A percentile compares a stretch with the other conserved stretches of the same genome.
These are phyloP conservation scores for Neonectria magnoliae DNA, from an alignment of 2,329 filamentous ascomycete genomes.

Conservation along the genomic window DNA sequence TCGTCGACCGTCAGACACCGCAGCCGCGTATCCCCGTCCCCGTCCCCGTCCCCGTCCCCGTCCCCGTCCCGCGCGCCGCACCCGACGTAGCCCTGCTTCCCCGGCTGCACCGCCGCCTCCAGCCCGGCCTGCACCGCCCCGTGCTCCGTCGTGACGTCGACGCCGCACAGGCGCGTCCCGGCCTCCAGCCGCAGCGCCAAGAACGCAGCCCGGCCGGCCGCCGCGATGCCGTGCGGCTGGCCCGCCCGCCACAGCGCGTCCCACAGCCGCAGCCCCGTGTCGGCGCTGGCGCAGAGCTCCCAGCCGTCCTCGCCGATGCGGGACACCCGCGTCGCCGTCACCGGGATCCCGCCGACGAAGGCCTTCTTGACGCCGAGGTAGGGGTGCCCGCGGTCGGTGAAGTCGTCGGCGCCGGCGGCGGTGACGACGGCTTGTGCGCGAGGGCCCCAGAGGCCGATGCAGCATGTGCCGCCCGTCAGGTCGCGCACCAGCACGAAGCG, in stretches of 20 bases:
- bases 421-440: conserved; percentile 61
- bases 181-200: conserved; percentile 68
- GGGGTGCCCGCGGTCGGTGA: conserved; percentile 56
- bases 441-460: conserved; percentile 71
- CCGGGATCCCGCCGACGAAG: conserved; percentile 64
- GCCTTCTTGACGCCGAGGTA: conserved; percentile 61
- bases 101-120: conserved; percentile 57
- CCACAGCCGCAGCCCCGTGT: conserved; percentile 68
- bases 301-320: conserved; percentile 71
- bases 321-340: conserved; percentile 64
- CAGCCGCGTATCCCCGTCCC: conserved; percentile 29
- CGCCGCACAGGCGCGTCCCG: conserved; percentile 66
- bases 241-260: conserved; percentile 66
- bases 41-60: conserved; percentile 47
- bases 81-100: conserved; percentile 62
- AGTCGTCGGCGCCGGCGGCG: conserved; percentile 56
- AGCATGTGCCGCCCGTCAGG: conserved; percentile 68
- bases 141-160: conserved; percentile 69
- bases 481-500: conserved; percentile 64
- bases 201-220: conserved; percentile 67
- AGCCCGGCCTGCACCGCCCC: conserved; percentile 69
- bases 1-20: conserved; percentile 66
- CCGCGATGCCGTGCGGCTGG: conserved; percentile 63
- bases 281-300: conserved; percentile 70
- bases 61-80: conserved; percentile 56